Percentiles rank a stretch among this genome's conserved stretches.
Conservation (phyloP, 176 grass and related monocot species). For the Thinopyrum elongatum region DNA sequence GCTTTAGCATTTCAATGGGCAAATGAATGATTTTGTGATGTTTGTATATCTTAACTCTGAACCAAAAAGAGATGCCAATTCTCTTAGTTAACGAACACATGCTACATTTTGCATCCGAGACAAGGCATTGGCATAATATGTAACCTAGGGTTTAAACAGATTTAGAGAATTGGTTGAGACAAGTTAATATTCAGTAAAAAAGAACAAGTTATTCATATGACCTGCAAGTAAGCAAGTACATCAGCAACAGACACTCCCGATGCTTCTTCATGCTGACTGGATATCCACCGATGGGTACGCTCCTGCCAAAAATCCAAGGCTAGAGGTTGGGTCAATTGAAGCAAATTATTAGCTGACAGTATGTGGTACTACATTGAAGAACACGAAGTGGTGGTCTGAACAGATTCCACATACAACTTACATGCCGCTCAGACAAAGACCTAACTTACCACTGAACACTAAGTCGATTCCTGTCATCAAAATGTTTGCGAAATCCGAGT, state of each 20-base stretch:
- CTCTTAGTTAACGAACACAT: background rate
- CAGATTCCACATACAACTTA: background rate
- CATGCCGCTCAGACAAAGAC: background rate
- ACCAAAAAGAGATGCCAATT: background rate
- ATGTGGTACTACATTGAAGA: background rate
- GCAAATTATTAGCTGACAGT: background rate
- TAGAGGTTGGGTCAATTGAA: background rate
- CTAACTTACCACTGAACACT: background rate
- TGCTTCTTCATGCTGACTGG: conserved; percentile 38
- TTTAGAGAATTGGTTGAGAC: background rate
- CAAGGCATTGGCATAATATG: background rate
- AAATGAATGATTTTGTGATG: background rate
- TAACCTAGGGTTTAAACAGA: conserved; percentile 10
- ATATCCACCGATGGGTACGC: conserved; percentile 41
- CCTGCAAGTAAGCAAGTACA: conserved; percentile 51
- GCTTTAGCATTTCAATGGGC: background rate
- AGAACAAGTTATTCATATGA: conserved; percentile 19
- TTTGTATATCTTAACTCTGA: background rate
- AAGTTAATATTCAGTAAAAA: background rate
- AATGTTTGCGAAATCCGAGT: background rate
- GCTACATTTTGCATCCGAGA: background rate
- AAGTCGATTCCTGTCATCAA: background rate
- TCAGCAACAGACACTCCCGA: conserved; percentile 36
- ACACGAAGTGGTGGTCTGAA: background rate
- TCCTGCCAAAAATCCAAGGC: conserved; percentile 46